These are phyloP conservation scores for Colletotrichum euphorbiae DNA, from an alignment of 2,329 filamentous ascomycete species.

Conservation along the genomic window DNA sequence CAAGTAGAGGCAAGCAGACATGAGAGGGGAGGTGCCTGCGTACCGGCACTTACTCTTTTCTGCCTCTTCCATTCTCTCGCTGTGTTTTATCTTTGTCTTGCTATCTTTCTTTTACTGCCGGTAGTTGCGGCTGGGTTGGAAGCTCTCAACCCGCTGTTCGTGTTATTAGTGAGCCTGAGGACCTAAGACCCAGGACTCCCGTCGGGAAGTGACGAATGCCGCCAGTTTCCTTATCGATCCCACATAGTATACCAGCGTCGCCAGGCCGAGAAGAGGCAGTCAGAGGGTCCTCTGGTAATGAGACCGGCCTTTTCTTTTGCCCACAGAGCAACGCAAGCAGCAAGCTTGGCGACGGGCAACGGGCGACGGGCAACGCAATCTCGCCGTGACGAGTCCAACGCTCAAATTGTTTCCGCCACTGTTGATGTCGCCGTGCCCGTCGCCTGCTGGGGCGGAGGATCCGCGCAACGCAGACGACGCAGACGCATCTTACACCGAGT, in stretches of 20 bases:
- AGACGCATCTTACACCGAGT: neutral
- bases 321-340: slow-evolving; percentile 28
- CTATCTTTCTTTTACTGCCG: no score
- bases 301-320: slow-evolving; percentile 5
- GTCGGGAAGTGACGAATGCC: neutral
- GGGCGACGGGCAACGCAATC: slow-evolving; percentile 28
- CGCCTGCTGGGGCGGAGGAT: slow-evolving; percentile 2
- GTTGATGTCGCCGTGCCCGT: neutral
- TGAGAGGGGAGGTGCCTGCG: neutral
- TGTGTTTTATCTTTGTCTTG: no score
- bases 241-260: slow-evolving; percentile 27
- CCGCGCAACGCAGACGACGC: slow-evolving; percentile 14
- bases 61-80: no score
- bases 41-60: neutral
- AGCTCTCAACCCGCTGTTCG: no score
- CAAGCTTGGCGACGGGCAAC: slow-evolving; percentile 33
- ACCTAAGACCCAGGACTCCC: no score
- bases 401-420: slow-evolving; percentile 1
- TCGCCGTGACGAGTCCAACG: slow-evolving; percentile 23
- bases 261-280: slow-evolving; percentile 24
- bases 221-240: slow-evolving; percentile 20
- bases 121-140: no score
- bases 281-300: slow-evolving; percentile 11
- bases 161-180: no score
- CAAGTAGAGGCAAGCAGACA: no score